Percentiles rank a stretch among this genome's conserved stretches.
Conservation (phyloP, 176 grass and related monocot species). For the Lolium rigidum region DNA sequence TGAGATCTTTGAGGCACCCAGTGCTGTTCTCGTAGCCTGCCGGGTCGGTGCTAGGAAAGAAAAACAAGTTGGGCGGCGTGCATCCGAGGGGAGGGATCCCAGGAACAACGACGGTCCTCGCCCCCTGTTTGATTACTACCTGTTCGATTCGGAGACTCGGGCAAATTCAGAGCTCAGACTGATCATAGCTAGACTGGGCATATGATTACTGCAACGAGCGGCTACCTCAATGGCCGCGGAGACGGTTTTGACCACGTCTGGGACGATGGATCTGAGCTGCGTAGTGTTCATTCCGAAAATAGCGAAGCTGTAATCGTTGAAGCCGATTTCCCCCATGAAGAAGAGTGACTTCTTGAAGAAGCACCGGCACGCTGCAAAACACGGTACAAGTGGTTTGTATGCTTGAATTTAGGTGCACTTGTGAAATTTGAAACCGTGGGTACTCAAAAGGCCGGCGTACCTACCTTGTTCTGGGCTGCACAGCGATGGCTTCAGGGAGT, state of each 20-base stretch:
- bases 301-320: conserved; percentile 46
- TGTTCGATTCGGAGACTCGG: neutral
- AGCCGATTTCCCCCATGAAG: conserved; percentile 45
- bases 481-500: conserved; percentile 45
- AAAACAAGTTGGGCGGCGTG: conserved; percentile 35
- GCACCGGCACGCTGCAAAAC: conserved; percentile 27
- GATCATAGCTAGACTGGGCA: neutral
- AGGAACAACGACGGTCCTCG: conserved; percentile 55
- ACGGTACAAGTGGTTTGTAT: neutral
- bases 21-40: conserved; percentile 45
- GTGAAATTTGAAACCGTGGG: neutral
- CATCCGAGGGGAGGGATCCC: conserved; percentile 71
- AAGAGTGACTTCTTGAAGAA: conserved; percentile 46
- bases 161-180: neutral
- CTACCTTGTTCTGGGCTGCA: conserved; percentile 29
- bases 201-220: neutral
- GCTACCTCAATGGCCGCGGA: conserved; percentile 26
- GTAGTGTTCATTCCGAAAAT: conserved; percentile 18
- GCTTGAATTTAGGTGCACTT: too few species aligned
- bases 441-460: neutral
- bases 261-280: conserved; percentile 33
- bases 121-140: conserved; percentile 58
- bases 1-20: conserved; percentile 59
- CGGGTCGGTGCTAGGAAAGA: conserved; percentile 24
- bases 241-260: conserved; percentile 24